These are phyloP conservation scores for Macadamia tetraphylla DNA, from an alignment of 164 flowering plant species.

Conservation along the genomic window DNA sequence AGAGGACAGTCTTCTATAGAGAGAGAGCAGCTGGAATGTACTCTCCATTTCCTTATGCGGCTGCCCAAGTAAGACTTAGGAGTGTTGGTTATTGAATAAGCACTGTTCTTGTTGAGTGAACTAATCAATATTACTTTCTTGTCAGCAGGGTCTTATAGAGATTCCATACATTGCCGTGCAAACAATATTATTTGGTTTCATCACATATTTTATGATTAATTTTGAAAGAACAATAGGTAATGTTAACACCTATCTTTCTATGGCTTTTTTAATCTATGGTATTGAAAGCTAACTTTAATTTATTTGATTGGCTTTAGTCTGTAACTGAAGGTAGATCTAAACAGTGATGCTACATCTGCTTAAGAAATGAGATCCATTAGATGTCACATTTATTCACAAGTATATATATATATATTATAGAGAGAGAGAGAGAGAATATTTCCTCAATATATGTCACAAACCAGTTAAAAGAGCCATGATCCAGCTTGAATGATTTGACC, in stretches of 20 bases:
- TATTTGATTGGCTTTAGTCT: no score
- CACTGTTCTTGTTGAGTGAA: not conserved
- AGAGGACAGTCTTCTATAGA: conserved; percentile 85
- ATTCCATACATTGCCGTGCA: conserved; percentile 68
- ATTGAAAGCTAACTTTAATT: no score
- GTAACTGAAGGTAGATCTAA: no score
- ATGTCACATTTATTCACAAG: no score
- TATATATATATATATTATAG: no score
- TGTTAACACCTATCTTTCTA: not conserved
- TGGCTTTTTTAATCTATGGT: no score
- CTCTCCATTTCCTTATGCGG: conserved; percentile 71
- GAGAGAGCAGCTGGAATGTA: conserved; percentile 94
- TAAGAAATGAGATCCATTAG: no score
- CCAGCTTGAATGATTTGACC: no score
- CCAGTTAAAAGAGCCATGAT: no score
- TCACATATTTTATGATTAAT: conserved; percentile 76
- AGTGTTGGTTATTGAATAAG: not conserved
- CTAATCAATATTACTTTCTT: conserved; percentile 1
- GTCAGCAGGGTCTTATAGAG: conserved; percentile 79
- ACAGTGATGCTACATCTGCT: no score
- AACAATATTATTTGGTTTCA: conserved; percentile 57
- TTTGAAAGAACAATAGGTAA: conserved; percentile 67
- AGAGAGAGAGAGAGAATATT: no score
- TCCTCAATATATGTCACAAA: no score
- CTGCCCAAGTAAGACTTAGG: conserved; percentile 57